Evolutionary conservation across 2,329 filamentous ascomycete species (phyloP), one percentile per base, ranked within the genome.

Genomic region (Leptographium wingfieldii): DNA sequence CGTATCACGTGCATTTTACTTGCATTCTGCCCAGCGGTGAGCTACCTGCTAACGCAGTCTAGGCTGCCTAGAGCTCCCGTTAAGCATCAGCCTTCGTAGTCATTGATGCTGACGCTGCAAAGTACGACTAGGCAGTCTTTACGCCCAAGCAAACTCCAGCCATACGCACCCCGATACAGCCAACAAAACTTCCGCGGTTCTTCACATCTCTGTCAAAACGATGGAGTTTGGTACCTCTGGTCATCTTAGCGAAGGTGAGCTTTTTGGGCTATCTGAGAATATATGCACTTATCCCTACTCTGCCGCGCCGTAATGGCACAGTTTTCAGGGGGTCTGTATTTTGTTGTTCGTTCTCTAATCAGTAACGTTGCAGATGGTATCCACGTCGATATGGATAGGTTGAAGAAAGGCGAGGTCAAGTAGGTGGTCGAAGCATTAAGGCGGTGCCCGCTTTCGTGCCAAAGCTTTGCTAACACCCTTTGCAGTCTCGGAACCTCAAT

Each of bases 341-440:
- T 1, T 51, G 1, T 27, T 27, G 10, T 51, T 33, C 48, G 12
- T 16, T n/a, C 22, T 58, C n/a, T 52, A 49, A 33, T 25, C 16
- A 25, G 12, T 22, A 16, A 7, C 25, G 53, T 48, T 59, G 55
- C 69, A 97, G 94, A 99, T 92, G 94, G 94, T 73, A 97, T 99
- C 73, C 94, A 99, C 74, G 81, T 99, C 68, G 94, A 99, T 72
- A 99, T 99, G 94, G 90, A 97, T 70, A 87, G 94, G 71, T 79
- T 99, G 74, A 99, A 99, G 86, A 94, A 91, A 76, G 94, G 94
- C 64, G 94, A 99, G 79, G 92, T 99, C 73, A 99, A 99, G 91
- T 96, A 79, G 77, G 90, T 78, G 5, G 2, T 38, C 22, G 19
- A 4, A 29, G 35, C 27, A 19, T 19, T 5, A 14, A n/a, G 16